phyloP scores from a whole-genome alignment of 371 early-diverging fungal species.

The Nematocida major region DNA sequence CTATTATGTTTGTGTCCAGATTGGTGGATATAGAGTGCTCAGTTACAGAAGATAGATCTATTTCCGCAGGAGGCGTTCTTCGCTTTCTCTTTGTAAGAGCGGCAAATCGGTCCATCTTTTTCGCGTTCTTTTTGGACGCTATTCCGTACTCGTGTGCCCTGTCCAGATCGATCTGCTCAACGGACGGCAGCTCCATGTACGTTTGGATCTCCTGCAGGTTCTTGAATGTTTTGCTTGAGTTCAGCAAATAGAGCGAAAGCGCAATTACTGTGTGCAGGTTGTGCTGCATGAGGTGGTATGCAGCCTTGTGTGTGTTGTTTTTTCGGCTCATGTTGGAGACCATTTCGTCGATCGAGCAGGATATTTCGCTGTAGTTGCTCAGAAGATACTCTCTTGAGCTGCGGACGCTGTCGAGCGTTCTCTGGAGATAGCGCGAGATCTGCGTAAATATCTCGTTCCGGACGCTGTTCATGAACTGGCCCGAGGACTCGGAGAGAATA shows the following conservation, averaged over 20 bases:
- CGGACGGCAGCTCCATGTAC: background rate
- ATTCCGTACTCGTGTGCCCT: conserved; percentile 2
- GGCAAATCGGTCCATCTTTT: background rate
- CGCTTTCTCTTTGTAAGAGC: background rate
- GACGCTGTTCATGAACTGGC: background rate
- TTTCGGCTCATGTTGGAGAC: background rate
- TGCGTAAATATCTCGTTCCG: background rate
- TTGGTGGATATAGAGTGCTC: conserved; percentile 40
- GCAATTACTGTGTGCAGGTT: background rate
- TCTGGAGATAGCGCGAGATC: background rate
- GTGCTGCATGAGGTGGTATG: background rate
- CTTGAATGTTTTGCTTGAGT: background rate
- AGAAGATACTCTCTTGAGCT: conserved; percentile 27
- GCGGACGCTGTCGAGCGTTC: background rate
- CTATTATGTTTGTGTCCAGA: conserved; percentile 46
- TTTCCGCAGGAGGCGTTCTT: conserved; percentile 2
- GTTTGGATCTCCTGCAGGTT: background rate
- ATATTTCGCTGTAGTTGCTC: background rate
- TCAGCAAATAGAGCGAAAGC: background rate
- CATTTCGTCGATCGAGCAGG: background rate
- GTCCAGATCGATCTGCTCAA: background rate
- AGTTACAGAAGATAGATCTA: conserved; percentile 29
- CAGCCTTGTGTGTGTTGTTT: background rate
- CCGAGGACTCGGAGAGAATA: background rate
- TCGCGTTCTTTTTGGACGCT: background rate